Base-by-base conservation (phyloP, 2,329 filamentous ascomycete species). In the Diplocarpon rosae region DNA sequence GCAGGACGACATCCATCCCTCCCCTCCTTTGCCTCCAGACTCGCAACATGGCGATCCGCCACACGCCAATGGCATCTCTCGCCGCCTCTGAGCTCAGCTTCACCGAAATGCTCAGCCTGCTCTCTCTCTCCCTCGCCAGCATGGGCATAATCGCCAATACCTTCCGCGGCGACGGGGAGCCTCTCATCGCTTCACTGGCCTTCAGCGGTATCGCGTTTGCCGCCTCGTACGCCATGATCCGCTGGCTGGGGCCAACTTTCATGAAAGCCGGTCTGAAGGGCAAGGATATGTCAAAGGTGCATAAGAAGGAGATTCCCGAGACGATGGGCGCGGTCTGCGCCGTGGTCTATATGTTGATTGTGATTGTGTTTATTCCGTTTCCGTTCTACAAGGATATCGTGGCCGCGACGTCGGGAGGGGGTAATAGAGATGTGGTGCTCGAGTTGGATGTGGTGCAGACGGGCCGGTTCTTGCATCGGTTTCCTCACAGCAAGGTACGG, bases 351-450 rank as follows among this genome's bases (percentile, higher is more conserved):
- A 73, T 98, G 35, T 73, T 98, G 53, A 76, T 80, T 39, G 74
- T 96, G 54, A 93, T 96, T 54, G 69, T 87, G 51, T 98, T 98
- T 63, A 88, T 96, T 47, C 92, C 92, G 0, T 95, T 95, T 65
- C 85, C 89, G 1, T 96, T 98, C 65, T 96, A 95, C 71, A 94
- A 95, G 66, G 90, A 96, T 62, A 93, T 98, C 54, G 89, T 95
- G 20, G 85, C 87, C 13, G 88, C 89, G 32, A 96, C 92, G 15
- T 94, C 87, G 53, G 92, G 89, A 51, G 89, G 88, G 52, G 89
- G 89, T 39, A 95, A 95, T 65, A 74, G 85, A 52, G 90, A 95
- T 66, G 79, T 92, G 5, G 83, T 93, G 11, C 66, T 87, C 56
- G 56, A 60, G 28, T 47, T 52, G 37, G 52, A 57, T 11, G 48